A percentile compares a stretch with the other conserved stretches of the same genome.
phyloP scores from a whole-genome alignment of 768 basidiomycete species.

The Panus rudis region DNA sequence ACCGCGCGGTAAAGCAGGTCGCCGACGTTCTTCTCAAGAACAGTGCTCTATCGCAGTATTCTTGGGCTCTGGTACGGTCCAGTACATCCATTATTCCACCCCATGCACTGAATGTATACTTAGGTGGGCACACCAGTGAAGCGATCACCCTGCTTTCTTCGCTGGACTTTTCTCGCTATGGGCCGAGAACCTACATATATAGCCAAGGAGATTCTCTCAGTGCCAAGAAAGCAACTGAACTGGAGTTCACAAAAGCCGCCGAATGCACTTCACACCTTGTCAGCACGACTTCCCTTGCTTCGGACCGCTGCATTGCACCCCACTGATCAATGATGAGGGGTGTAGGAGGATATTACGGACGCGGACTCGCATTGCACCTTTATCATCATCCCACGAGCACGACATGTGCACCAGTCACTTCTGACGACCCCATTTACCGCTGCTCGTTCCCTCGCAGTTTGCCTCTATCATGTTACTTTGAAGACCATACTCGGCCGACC shows the following conservation, averaged over 20 bases:
- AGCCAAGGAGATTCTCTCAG: slow-evolving; percentile 81
- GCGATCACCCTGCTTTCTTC: slow-evolving; percentile 64
- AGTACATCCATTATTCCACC: too few relatives aligned
- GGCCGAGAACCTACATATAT: slow-evolving; percentile 71
- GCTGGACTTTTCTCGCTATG: slow-evolving; percentile 71
- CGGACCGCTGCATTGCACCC: background rate
- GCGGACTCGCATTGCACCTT: slow-evolving; percentile 36
- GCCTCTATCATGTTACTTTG: slow-evolving; percentile 56
- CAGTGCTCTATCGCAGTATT: slow-evolving; percentile 68
- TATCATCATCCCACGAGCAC: slow-evolving; percentile 76
- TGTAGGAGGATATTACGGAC: background rate
- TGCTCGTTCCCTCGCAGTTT: slow-evolving; percentile 48
- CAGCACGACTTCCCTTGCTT: slow-evolving; percentile 13
- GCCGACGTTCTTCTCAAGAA: slow-evolving; percentile 6
- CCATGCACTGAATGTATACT: background rate
- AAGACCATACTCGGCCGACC: slow-evolving; percentile 33
- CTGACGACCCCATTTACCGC: slow-evolving; percentile 64
- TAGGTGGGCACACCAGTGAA: slow-evolving; percentile 95
- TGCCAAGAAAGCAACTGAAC: slow-evolving; percentile 51
- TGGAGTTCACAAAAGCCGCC: slow-evolving; percentile 46
- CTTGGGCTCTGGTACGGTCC: slow-evolving; percentile 77
- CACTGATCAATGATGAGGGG: too few relatives aligned
- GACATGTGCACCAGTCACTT: slow-evolving; percentile 77
- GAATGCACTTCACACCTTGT: slow-evolving; percentile 7
- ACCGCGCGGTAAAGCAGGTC: background rate